phyloP scores from a whole-genome alignment of 1,139 yeast genomes.

The Hyphopichia buzzinii region DNA sequence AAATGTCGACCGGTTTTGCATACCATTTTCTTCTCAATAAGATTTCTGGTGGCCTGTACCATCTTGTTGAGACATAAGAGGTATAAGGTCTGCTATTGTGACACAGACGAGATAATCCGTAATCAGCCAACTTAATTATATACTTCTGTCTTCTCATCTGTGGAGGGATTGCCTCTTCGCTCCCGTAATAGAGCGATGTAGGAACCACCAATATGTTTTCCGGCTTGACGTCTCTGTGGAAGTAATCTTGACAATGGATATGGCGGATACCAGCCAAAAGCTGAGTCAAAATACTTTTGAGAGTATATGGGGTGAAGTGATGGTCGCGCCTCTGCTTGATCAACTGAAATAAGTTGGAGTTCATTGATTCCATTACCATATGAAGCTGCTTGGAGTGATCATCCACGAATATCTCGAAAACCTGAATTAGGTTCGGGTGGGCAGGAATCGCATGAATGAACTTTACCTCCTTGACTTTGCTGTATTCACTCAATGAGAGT shows the following conservation, averaged over 20 bases:
- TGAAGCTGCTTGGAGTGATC: conserved; percentile 55
- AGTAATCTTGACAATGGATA: conserved; percentile 71
- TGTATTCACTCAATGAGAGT: conserved; percentile 53
- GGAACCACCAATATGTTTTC: conserved; percentile 73
- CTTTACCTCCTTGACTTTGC: conserved; percentile 67
- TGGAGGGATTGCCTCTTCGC: conserved; percentile 39
- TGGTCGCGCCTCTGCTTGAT: conserved; percentile 55
- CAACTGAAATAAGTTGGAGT: conserved; percentile 72
- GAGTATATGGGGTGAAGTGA: conserved; percentile 54
- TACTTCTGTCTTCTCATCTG: conserved; percentile 45
- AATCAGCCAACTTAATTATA: conserved; percentile 83
- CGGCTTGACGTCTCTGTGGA: conserved; percentile 85
- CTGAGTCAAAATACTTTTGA: conserved; percentile 68
- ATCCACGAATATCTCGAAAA: conserved; percentile 79
- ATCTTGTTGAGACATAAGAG: conserved; percentile 86
- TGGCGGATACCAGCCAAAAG: conserved; percentile 74
- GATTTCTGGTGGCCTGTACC: conserved; percentile 96
- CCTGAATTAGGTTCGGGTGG: conserved; percentile 68
- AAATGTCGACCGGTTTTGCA: conserved; percentile 78
- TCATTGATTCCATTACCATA: conserved; percentile 88
- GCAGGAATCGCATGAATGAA: conserved; percentile 71
- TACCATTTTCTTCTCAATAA: conserved; percentile 65
- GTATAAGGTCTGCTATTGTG: conserved; percentile 58
- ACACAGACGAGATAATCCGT: conserved; percentile 77
- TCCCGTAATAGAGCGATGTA: conserved; percentile 51